Evolutionary conservation across 768 basidiomycete species (phyloP).

Genomic region (Nidularia pulvinata): DNA sequence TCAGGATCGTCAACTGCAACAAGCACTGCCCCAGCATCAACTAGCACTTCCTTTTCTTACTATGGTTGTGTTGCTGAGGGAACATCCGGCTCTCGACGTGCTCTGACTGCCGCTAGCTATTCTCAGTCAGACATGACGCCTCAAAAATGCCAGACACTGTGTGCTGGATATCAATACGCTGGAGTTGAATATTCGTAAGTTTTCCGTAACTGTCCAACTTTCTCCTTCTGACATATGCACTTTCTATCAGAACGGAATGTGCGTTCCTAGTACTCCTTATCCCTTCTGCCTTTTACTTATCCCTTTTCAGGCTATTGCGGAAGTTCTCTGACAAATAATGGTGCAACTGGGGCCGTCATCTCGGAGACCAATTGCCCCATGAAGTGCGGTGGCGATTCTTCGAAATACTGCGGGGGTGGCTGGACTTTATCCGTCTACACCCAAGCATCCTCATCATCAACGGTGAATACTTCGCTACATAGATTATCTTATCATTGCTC

Average conservation of each 20-base stretch:
- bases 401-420: constrained; percentile 8
- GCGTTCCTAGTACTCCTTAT: neutral
- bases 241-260: constrained; percentile 10
- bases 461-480: no score
- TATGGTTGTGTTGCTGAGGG: constrained; percentile 30
- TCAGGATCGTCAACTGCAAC: constrained; percentile 2
- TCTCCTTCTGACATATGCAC: neutral
- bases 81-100: constrained; percentile 25
- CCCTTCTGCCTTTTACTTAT: neutral
- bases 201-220: neutral
- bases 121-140: constrained; percentile 25
- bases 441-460: constrained; percentile 4
- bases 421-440: constrained; percentile 15
- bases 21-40: constrained; percentile 4
- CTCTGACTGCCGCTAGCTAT: constrained; percentile 23
- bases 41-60: constrained; percentile 5
- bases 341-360: constrained; percentile 21
- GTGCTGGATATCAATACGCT: constrained; percentile 24
- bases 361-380: constrained; percentile 13
- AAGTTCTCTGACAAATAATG: constrained; percentile 23
- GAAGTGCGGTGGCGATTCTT: constrained; percentile 11
- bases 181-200: constrained; percentile 29
- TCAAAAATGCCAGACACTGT: constrained; percentile 23
- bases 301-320: constrained; percentile 18
- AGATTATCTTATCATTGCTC: no score